Percentiles rank a stretch among this genome's conserved stretches.
phyloP scores from a whole-genome alignment of 2,329 filamentous ascomycete species.

The Cercospora sesami region DNA sequence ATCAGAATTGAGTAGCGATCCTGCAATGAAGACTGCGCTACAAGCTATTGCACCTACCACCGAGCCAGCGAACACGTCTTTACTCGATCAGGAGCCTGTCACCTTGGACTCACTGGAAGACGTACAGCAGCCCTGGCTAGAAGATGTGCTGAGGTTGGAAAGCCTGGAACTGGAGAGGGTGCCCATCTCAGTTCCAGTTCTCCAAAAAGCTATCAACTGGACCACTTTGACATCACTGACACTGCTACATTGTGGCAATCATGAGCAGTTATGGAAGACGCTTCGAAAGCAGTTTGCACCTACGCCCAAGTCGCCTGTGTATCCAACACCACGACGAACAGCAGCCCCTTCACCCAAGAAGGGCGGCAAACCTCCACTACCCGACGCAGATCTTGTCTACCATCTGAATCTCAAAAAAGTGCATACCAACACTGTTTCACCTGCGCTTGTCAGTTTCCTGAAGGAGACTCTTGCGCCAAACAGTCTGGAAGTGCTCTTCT shows the following conservation, averaged over 20 bases:
- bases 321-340: constrained; percentile 39
- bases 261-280: constrained; percentile 73
- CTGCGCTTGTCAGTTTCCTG: constrained; percentile 69
- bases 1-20: constrained; percentile 4
- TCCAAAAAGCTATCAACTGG: constrained; percentile 74
- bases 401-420: constrained; percentile 71
- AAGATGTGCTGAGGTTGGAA: constrained; percentile 65
- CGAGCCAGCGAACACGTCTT: neutral
- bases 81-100: constrained; percentile 4
- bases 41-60: constrained; percentile 8
- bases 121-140: constrained; percentile 45
- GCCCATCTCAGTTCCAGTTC: constrained; percentile 68
- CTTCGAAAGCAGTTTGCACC: constrained; percentile 58
- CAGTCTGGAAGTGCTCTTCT: constrained; percentile 73
- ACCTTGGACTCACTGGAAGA: constrained; percentile 20
- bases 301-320: constrained; percentile 39
- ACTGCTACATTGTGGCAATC: constrained; percentile 69
- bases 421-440: constrained; percentile 71
- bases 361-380: constrained; percentile 15
- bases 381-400: constrained; percentile 43
- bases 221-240: constrained; percentile 69
- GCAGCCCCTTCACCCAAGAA: constrained; percentile 37
- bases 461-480: constrained; percentile 77
- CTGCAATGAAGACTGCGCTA: constrained; percentile 6
- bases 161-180: constrained; percentile 74